Evolutionary conservation across 805 yeast species (phyloP).

Genomic region (Kuraishia piskuri): DNA sequence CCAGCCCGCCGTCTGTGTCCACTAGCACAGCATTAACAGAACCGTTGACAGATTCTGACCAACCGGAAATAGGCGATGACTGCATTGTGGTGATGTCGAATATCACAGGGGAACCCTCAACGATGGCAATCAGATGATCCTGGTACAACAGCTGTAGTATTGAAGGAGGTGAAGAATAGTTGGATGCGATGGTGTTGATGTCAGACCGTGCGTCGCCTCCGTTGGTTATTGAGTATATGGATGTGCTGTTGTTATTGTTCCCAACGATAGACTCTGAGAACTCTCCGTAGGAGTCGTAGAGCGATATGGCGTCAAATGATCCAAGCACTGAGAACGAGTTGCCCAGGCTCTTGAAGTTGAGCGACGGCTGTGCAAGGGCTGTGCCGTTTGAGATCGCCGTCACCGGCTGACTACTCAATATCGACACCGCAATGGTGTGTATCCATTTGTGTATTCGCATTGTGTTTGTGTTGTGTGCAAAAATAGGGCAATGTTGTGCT

Average conservation of each 20-base stretch:
- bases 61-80: conserved; percentile 3
- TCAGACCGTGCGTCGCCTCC: neutral
- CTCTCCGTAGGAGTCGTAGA: conserved; percentile 10
- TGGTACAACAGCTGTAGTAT: neutral
- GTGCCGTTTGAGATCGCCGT: neutral
- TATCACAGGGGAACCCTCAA: conserved; percentile 1
- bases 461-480: no score
- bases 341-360: conserved; percentile 5
- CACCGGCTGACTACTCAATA: neutral
- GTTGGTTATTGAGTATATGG: neutral
- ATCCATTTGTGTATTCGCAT: neutral
- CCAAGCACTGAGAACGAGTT: conserved; percentile 18
- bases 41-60: conserved; percentile 26
- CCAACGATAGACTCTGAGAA: conserved; percentile 11
- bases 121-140: neutral
- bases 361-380: conserved; percentile 8
- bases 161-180: neutral
- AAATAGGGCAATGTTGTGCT: no score
- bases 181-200: no score
- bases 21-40: conserved; percentile 36
- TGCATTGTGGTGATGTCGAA: neutral
- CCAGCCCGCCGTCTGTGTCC: conserved; percentile 34
- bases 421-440: neutral
- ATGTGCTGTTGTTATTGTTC: neutral
- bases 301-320: conserved; percentile 17